Evolutionary conservation across 2,329 filamentous ascomycete genomes (phyloP), one percentile per base, ranked within the genome.

Genomic region (Corynespora cassiicola): DNA sequence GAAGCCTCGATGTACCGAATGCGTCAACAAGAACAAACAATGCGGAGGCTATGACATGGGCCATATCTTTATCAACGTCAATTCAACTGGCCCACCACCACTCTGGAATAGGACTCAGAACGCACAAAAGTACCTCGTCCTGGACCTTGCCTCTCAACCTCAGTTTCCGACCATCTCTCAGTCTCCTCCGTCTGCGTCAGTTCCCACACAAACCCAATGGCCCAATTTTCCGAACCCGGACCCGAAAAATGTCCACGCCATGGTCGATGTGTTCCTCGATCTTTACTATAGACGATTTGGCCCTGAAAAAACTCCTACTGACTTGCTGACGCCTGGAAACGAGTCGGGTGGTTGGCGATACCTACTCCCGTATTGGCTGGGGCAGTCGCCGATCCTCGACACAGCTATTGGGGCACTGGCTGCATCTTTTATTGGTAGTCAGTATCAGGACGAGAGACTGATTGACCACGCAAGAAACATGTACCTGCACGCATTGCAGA

Each of bases 1-100:
- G 24, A 50, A 40, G 20, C 54, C 54, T 6, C 40, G 50, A 29
- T 57, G 54, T 27, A 43, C 39, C 14, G 42, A 43, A 42, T 57
- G 54, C 27, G 29, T 54, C 7, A 27, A 39, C 7, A 36, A 33
- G 5, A 39, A 49, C 39, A 54, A 47, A 31, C 19, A 31, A 9
- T 57, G 54, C 25, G 50, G 52, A 17, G 54, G 54, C 15, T 57
- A 54, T 29, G 49, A 52, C 24, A 36, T 52, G 27, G 45, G 45
- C 9, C 37, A 44, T 16, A 46, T 55, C 18, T 57, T 57, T 42
- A 55, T 55, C 36, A 57, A 57, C 22, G 36, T 54, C 1, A 47
- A 44, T 16, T 49, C 54, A n/a, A 30, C 40, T 7, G 38, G 33
- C 8, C 47, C 54, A 12, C 47, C 51, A 6, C 43, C 52, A n/a